Conservation (phyloP, 2,329 filamentous ascomycete genomes). For the Colletotrichum endophyticum region DNA sequence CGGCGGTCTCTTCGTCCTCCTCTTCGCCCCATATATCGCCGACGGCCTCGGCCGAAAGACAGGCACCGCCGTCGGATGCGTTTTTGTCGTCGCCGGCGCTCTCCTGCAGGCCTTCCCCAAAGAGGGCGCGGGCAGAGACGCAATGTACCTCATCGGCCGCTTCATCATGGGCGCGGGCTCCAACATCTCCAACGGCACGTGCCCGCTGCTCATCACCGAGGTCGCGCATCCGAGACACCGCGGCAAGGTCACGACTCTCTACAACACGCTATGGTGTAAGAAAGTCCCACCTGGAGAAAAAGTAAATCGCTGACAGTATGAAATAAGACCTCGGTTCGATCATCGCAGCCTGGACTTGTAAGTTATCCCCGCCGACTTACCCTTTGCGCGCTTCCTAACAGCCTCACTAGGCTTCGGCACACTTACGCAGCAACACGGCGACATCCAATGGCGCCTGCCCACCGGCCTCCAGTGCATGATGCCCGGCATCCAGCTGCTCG, state of each 20-base stretch:
- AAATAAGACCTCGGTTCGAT: conserved; percentile 27
- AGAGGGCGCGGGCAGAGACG: conserved; percentile 27
- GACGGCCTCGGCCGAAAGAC: conserved; percentile 48
- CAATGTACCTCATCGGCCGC: conserved; percentile 52
- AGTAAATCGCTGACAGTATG: accelerated
- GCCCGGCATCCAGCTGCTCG: conserved; percentile 49
- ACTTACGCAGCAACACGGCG: conserved; percentile 41
- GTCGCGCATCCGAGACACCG: conserved; percentile 55
- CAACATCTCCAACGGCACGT: conserved; percentile 48
- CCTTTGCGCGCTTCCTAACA: background rate
- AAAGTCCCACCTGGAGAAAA: accelerated
- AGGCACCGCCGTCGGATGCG: conserved; percentile 52
- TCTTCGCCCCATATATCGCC: conserved; percentile 50
- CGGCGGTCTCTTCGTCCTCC: conserved; percentile 50
- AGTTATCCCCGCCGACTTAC: accelerated
- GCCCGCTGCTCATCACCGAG: conserved; percentile 53
- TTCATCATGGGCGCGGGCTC: conserved; percentile 60
- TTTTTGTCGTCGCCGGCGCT: conserved; percentile 52
- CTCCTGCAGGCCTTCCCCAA: conserved; percentile 44
- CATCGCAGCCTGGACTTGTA: conserved; percentile 50
- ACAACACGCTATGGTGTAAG: conserved; percentile 52
- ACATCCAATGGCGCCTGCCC: conserved; percentile 50
- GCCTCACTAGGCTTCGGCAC: conserved; percentile 40
- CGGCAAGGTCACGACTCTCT: conserved; percentile 50
- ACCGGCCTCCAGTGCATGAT: conserved; percentile 41